These are phyloP conservation scores for Colletotrichum sp. DNA, from an alignment of 2,329 filamentous ascomycete genomes.

Conservation along the genomic window DNA sequence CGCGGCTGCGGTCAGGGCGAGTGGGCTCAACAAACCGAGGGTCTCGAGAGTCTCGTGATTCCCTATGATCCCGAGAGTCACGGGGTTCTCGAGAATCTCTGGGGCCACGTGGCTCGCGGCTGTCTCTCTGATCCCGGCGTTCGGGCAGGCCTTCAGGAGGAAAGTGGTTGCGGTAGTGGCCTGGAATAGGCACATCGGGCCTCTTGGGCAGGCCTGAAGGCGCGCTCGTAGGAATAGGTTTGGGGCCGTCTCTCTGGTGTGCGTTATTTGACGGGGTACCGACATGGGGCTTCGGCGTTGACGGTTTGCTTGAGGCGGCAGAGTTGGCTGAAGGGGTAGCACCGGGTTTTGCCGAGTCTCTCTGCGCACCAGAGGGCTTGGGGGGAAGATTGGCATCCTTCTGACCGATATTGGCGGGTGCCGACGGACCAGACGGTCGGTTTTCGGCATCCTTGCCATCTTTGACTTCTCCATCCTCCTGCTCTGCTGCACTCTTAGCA, in stretches of 20 bases:
- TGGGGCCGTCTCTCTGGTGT: conserved; percentile 34
- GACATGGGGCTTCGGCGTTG: conserved; percentile 29
- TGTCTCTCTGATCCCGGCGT: conserved; percentile 31
- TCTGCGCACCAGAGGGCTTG: conserved; percentile 21
- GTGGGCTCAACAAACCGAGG: conserved; percentile 42
- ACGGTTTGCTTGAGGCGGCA: conserved; percentile 26
- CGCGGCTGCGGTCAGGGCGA: conserved; percentile 46
- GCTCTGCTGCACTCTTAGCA: conserved; percentile 48
- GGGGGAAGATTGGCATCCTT: conserved; percentile 20
- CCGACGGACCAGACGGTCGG: background rate
- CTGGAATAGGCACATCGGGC: conserved; percentile 62
- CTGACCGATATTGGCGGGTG: background rate
- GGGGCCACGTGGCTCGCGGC: conserved; percentile 32
- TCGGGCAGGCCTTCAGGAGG: conserved; percentile 26
- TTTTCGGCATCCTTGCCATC: conserved; percentile 43
- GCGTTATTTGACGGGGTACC: conserved; percentile 10
- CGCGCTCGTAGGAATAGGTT: conserved; percentile 36
- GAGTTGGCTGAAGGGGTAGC: conserved; percentile 12
- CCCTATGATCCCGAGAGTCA: conserved; percentile 28
- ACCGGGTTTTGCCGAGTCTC: conserved; percentile 26
- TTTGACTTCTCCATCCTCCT: conserved; percentile 77
- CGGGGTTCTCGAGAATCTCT: conserved; percentile 30
- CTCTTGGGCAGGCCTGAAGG: conserved; percentile 53
- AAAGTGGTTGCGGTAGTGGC: conserved; percentile 53
- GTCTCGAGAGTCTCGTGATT: conserved; percentile 40